A percentile compares a stretch with the other conserved stretches of the same genome.
Conservation (phyloP, 805 yeast species). For the Spathaspora passalidarum region DNA sequence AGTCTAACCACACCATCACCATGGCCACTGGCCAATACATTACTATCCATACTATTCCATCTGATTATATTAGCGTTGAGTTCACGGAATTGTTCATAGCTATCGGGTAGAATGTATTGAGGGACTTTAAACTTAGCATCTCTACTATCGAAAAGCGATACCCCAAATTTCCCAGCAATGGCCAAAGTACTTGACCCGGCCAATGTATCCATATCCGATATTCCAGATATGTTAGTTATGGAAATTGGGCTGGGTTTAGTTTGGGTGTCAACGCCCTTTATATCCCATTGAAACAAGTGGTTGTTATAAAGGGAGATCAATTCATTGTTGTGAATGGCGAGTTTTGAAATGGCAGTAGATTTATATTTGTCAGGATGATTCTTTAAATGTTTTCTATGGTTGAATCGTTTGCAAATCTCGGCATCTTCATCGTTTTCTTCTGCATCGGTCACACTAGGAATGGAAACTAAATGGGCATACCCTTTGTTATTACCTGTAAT, state of each 20-base stretch:
- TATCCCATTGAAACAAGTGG: slow-evolving; percentile 75
- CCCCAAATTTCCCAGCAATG: slow-evolving; percentile 68
- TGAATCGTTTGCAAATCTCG: slow-evolving; percentile 72
- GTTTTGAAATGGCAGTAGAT: slow-evolving; percentile 23
- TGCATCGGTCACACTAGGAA: slow-evolving; percentile 44
- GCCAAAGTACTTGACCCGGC: slow-evolving; percentile 53
- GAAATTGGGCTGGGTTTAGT: slow-evolving; percentile 48
- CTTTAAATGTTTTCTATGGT: slow-evolving; percentile 65
- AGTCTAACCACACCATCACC: slow-evolving; percentile 53
- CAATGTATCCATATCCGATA: slow-evolving; percentile 49
- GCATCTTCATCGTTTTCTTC: slow-evolving; percentile 41
- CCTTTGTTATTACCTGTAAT: slow-evolving; percentile 81
- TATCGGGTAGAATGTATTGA: slow-evolving; percentile 5
- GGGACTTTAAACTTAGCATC: slow-evolving; percentile 40
- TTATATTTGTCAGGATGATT: slow-evolving; percentile 22
- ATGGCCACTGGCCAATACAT: slow-evolving; percentile 64
- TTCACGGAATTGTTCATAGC: slow-evolving; percentile 12
- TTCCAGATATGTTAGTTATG: slow-evolving; percentile 50
- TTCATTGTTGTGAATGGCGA: slow-evolving; percentile 27
- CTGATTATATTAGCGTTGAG: slow-evolving; percentile 43
- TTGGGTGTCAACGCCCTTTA: slow-evolving; percentile 47
- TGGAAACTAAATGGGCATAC: slow-evolving; percentile 62
- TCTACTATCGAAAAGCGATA: slow-evolving; percentile 71
- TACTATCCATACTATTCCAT: slow-evolving; percentile 64
- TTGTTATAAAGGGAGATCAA: slow-evolving; percentile 65